phyloP scores from a whole-genome alignment of 192 early-diverging fungal genomes.

The Borealophlyctis nickersoniae region DNA sequence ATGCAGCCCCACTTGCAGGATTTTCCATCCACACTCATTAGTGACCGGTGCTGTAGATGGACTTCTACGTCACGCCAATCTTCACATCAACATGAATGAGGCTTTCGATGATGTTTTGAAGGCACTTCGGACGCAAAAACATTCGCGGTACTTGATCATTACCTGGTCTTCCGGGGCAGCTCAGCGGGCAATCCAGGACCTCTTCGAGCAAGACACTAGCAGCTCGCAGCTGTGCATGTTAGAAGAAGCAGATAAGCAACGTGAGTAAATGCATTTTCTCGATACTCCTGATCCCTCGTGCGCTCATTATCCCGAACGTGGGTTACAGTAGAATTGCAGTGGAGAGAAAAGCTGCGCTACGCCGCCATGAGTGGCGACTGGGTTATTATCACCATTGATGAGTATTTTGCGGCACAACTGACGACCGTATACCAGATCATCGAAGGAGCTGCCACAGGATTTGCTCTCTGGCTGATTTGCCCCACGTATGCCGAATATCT shows the following conservation, averaged over 20 bases:
- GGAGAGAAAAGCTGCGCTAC: constrained; percentile 7
- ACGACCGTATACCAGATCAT: background rate
- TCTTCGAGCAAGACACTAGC: constrained; percentile 1
- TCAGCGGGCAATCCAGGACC: background rate
- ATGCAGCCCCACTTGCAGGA: too few species aligned
- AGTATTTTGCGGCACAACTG: constrained; percentile 6
- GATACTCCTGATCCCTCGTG: too few species aligned
- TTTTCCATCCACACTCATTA: too few species aligned
- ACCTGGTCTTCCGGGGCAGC: too few species aligned
- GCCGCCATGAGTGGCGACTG: constrained; percentile 13
- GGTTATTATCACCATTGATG: constrained; percentile 16
- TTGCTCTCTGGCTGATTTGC: constrained; percentile 11
- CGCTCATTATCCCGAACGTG: background rate
- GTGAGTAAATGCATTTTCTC: too few species aligned
- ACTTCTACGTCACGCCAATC: too few species aligned
- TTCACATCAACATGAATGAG: too few species aligned
- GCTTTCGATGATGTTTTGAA: too few species aligned
- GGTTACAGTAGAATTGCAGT: constrained; percentile 1
- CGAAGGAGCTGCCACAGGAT: background rate
- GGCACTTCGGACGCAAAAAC: too few species aligned
- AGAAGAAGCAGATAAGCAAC: constrained; percentile 14
- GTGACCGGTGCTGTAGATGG: too few species aligned
- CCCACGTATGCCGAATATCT: background rate
- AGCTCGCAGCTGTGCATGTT: constrained; percentile 2
- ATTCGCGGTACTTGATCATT: too few species aligned